Evolutionary conservation across 73 alveolate species (phyloP), one percentile per base, ranked within the genome.

Genomic region (Paramecium pentaurelia): DNA sequence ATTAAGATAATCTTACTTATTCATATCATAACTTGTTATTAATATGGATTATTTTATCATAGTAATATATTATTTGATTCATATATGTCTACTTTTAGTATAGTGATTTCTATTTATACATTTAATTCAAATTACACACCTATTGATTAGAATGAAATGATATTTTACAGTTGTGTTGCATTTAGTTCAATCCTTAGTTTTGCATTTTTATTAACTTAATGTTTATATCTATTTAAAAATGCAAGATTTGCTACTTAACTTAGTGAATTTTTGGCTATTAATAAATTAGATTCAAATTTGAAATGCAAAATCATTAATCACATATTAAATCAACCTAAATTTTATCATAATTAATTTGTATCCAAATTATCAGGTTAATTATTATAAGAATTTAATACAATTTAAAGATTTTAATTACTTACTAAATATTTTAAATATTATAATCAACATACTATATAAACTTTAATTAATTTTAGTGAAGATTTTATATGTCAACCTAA

Each of bases 361-460:
- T 38, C 58, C 3, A 38, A 75, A 75, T 75, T 75, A 75, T 80
- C 91, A 80, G 44, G 75, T 4, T 30, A 42, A 80, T 49, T 80
- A 27, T 27, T 47, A 25, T 14, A 80, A 9, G 71, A 80, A 49
- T 42, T 80, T 14, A 80, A 80, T 80, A 27, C n/a, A 1, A 27
- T 18, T 0, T 20, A 45, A 8, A 80, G 91, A 80, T 47, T 18
- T 4, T 16, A 80, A 45, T 14, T 80, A 12, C 25, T 80, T 11
- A 25, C 47, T 14, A 45, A 80, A 27, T 80, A 80, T 80, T 80
- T 80, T 80, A 40, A 80, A 44, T 42, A 80, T 8, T 80, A 80
- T 44, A 32, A 80, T 32, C 6, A 8, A 2, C 44, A 80, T 8
- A 27, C 91, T 1, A 80, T 80, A 27, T 20, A 45, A 16, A 40